Evolutionary conservation across 208 protist genomes (phyloP).

Genomic region (Porcisia deanei): DNA sequence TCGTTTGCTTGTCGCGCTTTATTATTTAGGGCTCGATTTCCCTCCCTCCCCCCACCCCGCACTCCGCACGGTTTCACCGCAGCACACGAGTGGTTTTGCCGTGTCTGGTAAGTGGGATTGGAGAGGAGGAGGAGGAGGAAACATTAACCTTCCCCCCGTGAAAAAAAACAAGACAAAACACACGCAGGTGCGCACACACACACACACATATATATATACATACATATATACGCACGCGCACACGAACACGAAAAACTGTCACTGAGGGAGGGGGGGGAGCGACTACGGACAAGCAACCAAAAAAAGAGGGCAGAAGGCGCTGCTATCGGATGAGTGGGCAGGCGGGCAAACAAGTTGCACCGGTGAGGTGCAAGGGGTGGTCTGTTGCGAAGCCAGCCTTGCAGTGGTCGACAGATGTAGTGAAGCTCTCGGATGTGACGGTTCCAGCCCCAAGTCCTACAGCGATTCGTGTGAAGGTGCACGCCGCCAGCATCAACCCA

Average conservation of each 20-base stretch:
- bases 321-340: background rate
- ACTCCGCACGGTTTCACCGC: background rate
- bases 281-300: background rate
- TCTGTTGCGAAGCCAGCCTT: constrained; percentile 10
- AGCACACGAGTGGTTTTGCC: background rate
- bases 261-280: too few relatives aligned
- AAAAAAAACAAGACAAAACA: too few relatives aligned
- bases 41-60: too few relatives aligned
- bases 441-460: constrained; percentile 40
- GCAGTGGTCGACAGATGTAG: constrained; percentile 25
- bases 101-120: background rate
- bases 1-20: too few relatives aligned
- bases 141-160: too few relatives aligned
- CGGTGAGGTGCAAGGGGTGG: constrained; percentile 30
- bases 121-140: too few relatives aligned
- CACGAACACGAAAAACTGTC: too few relatives aligned
- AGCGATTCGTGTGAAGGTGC: constrained; percentile 47
- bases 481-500: constrained; percentile 51
- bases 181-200: background rate
- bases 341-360: background rate
- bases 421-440: constrained; percentile 23
- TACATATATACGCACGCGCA: too few relatives aligned
- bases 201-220: background rate
- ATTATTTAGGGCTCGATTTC: too few relatives aligned
- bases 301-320: background rate